Evolutionary conservation across 495 filamentous ascomycete genomes (phyloP), one percentile per base, ranked within the genome.

Genomic region (Cercophora samala): DNA sequence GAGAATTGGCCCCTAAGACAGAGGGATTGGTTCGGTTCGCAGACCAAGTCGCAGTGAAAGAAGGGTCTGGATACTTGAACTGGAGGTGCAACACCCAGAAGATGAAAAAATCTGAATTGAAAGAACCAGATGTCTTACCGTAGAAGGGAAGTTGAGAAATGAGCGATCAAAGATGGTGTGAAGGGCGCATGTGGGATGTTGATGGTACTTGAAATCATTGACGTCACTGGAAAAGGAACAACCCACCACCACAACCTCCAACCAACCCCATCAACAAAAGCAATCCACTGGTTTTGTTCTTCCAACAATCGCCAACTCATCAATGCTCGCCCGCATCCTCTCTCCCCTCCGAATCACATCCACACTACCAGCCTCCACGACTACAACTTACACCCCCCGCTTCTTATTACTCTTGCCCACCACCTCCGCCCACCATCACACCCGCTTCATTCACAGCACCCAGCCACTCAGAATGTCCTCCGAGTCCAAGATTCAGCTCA

Each of bases 401-500:
- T 17, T 11, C 37, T 17, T 11, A 11, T 13, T 46, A 46, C 37
- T 46, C 37, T 46, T 17, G 13, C 37, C 37, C 8, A 46, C 37
- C 37, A 46, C 15, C 37, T 9, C 37, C 37, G 11, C 37, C 8
- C 37, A 46, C 37, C 37, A 46, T 13, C 37, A 8, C 37, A 46
- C 13, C 26, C 0, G 2, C 1, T 13, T 46, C 37, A n/a, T n/a
- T n/a, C n/a, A n/a, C n/a, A n/a, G n/a, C 11, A 46, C 37, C 37
- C 37, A 11, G 13, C 6, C 8, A 13, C 37, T 9, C 13, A 46
- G 3, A 46, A 46, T 46, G 37, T 46, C 37, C 37, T 46, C 53
- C 26, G 4, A 29, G 4, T 29, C 26, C 26, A 29, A 29, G 3
- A 54, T 70, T 58, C 63, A 70, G 51, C 24, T 75, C 42, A 59